These are phyloP conservation scores for Phaffia tasmanica DNA, from an alignment of 768 basidiomycete genomes.

Conservation along the genomic window DNA sequence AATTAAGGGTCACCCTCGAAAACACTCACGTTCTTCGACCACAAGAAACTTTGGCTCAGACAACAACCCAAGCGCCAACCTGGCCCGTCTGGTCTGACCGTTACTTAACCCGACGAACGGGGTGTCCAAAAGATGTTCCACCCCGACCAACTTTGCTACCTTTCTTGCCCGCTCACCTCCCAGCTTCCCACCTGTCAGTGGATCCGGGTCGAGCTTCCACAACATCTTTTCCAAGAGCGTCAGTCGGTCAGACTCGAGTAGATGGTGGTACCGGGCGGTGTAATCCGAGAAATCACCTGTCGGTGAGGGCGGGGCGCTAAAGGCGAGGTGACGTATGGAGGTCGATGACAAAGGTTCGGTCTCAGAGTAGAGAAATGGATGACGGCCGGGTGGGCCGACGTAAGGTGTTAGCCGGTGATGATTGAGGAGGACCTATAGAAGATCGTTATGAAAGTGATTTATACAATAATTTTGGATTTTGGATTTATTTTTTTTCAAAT, in stretches of 20 bases:
- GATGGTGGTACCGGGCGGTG: constrained; percentile 79
- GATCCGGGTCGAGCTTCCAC: constrained; percentile 16
- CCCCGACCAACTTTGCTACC: constrained; percentile 49
- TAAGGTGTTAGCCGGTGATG: constrained; percentile 17
- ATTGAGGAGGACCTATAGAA: constrained; percentile 10
- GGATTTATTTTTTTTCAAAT: neutral
- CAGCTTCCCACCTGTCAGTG: constrained; percentile 6
- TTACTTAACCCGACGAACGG: constrained; percentile 78
- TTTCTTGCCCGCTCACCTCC: constrained; percentile 41
- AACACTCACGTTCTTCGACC: too few relatives aligned
- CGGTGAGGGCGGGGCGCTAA: constrained; percentile 30
- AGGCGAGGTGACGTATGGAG: constrained; percentile 50
- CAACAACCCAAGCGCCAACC: constrained; percentile 68
- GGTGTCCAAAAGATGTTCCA: constrained; percentile 59
- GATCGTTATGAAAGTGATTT: constrained; percentile 40
- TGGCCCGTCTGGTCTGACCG: constrained; percentile 77
- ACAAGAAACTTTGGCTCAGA: constrained; percentile 54
- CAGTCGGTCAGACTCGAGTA: constrained; percentile 68
- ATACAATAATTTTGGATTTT: neutral
- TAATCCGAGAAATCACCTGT: constrained; percentile 76
- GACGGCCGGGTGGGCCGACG: constrained; percentile 20
- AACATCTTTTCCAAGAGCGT: constrained; percentile 51
- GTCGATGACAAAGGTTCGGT: neutral
- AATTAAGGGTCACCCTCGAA: neutral
- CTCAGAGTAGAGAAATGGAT: constrained; percentile 17